phyloP scores from a whole-genome alignment of 257 asterid genomes.

The Petunia axillaris region DNA sequence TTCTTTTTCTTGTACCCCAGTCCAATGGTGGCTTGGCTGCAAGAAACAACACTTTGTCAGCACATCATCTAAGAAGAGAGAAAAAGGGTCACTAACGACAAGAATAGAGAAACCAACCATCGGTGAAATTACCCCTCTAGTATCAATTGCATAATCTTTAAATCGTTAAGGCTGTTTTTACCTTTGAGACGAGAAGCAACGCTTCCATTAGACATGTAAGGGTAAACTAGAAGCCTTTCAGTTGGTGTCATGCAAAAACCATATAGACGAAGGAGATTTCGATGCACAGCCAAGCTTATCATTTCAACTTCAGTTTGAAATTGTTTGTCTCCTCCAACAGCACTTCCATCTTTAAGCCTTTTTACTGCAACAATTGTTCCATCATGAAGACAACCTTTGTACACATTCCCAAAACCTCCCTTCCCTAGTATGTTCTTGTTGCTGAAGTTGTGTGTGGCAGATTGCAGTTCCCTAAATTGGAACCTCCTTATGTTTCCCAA shows the following conservation, averaged over 20 bases:
- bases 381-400: slow-evolving; percentile 83
- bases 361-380: slow-evolving; percentile 89
- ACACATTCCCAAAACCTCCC: slow-evolving; percentile 92
- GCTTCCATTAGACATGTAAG: slow-evolving; percentile 95
- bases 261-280: slow-evolving; percentile 78
- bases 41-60: background rate
- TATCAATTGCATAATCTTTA: background rate
- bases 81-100: background rate
- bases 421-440: slow-evolving; percentile 85
- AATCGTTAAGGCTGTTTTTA: slow-evolving; percentile 25
- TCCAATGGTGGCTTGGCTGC: slow-evolving; percentile 84
- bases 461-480: slow-evolving; percentile 76
- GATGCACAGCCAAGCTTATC: slow-evolving; percentile 94
- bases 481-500: slow-evolving; percentile 83
- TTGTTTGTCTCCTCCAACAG: slow-evolving; percentile 78
- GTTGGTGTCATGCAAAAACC: slow-evolving; percentile 79
- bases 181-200: slow-evolving; percentile 95
- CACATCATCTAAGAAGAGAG: no score
- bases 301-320: slow-evolving; percentile 94
- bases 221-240: slow-evolving; percentile 85
- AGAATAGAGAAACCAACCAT: background rate
- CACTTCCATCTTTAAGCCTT: slow-evolving; percentile 79
- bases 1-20: slow-evolving; percentile 84
- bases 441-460: slow-evolving; percentile 87
- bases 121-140: no score